Evolutionary conservation across 768 basidiomycete genomes (phyloP), one percentile per base, ranked within the genome.

Genomic region (Cytidiella melzeri): DNA sequence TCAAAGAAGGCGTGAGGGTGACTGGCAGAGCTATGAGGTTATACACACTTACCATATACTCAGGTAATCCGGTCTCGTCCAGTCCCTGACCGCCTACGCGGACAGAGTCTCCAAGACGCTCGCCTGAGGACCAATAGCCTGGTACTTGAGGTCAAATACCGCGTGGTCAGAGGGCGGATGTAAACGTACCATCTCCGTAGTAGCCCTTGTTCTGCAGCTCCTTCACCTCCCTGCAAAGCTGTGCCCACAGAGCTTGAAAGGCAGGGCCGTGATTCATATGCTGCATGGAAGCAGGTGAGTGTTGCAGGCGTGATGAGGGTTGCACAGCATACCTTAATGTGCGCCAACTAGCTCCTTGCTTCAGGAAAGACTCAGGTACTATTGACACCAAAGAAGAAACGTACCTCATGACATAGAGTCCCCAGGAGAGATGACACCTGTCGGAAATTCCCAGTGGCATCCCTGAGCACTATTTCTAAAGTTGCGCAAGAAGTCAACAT

Each of bases 101-200:
- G 2, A 73, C 72, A 0, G 86, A 84, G 64, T 92, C 87, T 1
- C 70, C 70, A 11, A 92, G 71, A 41, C 87, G 76, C 13, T 67
- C 79, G 1, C 90, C 89, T 38, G 83, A 79, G 13, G 88, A 91
- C 87, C 87, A n/a, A 92, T 83, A 87, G 7, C 88, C 87, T 91
- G 54, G n/a, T n/a, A n/a, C n/a, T n/a, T n/a, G n/a, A n/a, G n/a
- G n/a, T n/a, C n/a, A n/a, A n/a, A n/a, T n/a, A n/a, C n/a, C n/a
- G n/a, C n/a, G n/a, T n/a, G n/a, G n/a, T n/a, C n/a, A n/a, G n/a
- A n/a, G n/a, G n/a, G n/a, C n/a, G n/a, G n/a, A n/a, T n/a, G n/a
- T n/a, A n/a, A n/a, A n/a, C 51, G 18, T 2, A 84, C 88, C 90
- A 63, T 92, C 90, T 1, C 90, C 90, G 45, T 83, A 90, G 60